Conservation (phyloP, 192 early-diverging fungal species). For the Lobosporangium transversale region DNA sequence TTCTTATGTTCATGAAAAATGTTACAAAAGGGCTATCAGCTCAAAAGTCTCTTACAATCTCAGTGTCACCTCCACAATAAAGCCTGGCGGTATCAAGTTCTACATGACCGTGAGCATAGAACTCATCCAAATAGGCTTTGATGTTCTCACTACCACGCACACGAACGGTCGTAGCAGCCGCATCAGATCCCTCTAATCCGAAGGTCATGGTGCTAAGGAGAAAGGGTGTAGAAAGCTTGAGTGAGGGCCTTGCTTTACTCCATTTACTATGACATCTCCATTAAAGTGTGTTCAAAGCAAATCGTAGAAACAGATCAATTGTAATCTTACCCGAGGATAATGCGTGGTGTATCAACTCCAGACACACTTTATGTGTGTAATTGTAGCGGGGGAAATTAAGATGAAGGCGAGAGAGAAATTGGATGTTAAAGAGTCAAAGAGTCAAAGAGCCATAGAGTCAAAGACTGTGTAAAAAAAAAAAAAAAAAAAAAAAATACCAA, state of each 20-base stretch:
- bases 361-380: conserved; percentile 2
- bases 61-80: conserved; percentile 31
- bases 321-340: conserved; percentile 24
- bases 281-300: background rate
- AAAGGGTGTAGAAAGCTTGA: too few relatives aligned
- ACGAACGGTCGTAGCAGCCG: conserved; percentile 8
- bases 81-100: conserved; percentile 55
- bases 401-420: background rate
- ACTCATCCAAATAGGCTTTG: conserved; percentile 19
- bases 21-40: too few relatives aligned
- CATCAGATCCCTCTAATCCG: conserved; percentile 14
- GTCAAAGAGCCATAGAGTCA: background rate
- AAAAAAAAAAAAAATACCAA: background rate
- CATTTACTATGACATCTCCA: too few relatives aligned
- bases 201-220: conserved; percentile 45
- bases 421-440: background rate
- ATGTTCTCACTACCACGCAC: conserved; percentile 25
- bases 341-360: background rate
- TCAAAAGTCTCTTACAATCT: background rate
- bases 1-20: too few relatives aligned
- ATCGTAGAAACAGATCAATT: background rate
- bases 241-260: too few relatives aligned
- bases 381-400: background rate
- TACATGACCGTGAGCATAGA: conserved; percentile 21
- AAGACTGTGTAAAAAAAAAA: background rate